A percentile compares a stretch with the other conserved stretches of the same genome.
Evolutionary conservation across 192 early-diverging fungal species (phyloP).

Genomic region (Coemansia sp.): DNA sequence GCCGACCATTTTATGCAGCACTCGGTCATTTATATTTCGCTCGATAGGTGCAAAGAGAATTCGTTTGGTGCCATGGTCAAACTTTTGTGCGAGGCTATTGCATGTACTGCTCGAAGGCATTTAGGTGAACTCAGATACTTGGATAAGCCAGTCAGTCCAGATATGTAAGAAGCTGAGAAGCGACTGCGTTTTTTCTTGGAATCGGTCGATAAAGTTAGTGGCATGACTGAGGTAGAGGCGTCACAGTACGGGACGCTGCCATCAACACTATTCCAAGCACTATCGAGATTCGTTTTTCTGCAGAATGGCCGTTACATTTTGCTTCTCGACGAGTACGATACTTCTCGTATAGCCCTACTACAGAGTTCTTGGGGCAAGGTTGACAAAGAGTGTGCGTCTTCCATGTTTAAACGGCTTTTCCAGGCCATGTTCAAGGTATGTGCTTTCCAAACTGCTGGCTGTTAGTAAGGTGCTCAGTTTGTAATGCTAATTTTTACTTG

Average conservation of each 20-base stretch:
- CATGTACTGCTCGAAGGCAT: neutral
- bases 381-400: slow-evolving; percentile 7
- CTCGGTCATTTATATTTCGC: neutral
- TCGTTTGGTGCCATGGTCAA: slow-evolving; percentile 9
- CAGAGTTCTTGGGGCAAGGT: slow-evolving; percentile 14
- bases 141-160: neutral
- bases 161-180: neutral
- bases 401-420: slow-evolving; percentile 15
- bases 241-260: neutral
- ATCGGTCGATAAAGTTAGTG: neutral
- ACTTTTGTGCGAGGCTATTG: slow-evolving; percentile 8
- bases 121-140: neutral
- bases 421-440: slow-evolving; percentile 43
- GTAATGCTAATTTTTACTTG: neutral
- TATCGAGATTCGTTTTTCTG: slow-evolving; percentile 10
- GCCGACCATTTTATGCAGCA: slow-evolving; percentile 3
- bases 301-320: slow-evolving; percentile 30
- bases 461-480: neutral
- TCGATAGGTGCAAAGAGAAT: neutral
- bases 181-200: neutral
- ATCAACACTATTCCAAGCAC: slow-evolving; percentile 1
- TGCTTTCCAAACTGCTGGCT: neutral
- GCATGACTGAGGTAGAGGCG: neutral
- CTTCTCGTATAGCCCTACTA: slow-evolving; percentile 23
- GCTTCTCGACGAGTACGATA: slow-evolving; percentile 42